Base-by-base conservation (phyloP, 1,284 basidiomycete species). In the Moniliophthora roreri region DNA sequence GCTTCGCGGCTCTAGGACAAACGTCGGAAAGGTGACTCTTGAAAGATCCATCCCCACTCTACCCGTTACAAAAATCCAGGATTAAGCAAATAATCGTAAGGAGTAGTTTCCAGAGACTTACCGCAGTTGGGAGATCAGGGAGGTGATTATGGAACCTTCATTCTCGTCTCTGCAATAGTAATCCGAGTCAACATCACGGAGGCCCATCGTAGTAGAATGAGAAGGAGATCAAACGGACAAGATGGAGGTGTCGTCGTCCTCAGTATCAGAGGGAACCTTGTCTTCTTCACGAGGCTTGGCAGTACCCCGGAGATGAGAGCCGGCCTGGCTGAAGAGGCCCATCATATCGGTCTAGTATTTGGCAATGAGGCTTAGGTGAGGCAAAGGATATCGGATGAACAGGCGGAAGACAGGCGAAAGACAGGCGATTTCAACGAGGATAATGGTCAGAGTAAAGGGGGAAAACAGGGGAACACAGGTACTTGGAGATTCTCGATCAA, bases 21-120 rank as follows among this genome's bases (percentile, higher is more conserved):
- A 98, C 0, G 94, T 97, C 42, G 90, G 91, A 69, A 93, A 89
- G 15, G 95, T 94, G 58, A 98, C 93, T 71, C 93, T 91, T 61
- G 86, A 88, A 50, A 98, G 82, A 74, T 98, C 95, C 95, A 98
- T 98, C 41, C 96, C 95, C 60, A 91, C 87, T 70, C 89, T 92
- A 66, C 54, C 51, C 46, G 45, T 21, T 39, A 40, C 26, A 15
- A 45, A 20, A 35, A 41, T 21, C 46, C 40, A 41, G n/a, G 20
- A 8, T 13, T 32, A 21, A 46, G 24, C 28, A 38, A 51, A 41
- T 36, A n/a, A 47, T 23, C 49, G 48, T 42, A 54, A 28, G 39
- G 54, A 34, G 55, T 42, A 37, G 60, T n/a, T 32, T 40, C n/a
- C 4, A 18, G 16, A 24, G n/a, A 58, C 75, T 50, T 56, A 85